A percentile compares a stretch with the other conserved stretches of the same genome.
These are phyloP conservation scores for Allantophomopsis cytisporea DNA, from an alignment of 2,329 filamentous ascomycete species.

Conservation along the genomic window DNA sequence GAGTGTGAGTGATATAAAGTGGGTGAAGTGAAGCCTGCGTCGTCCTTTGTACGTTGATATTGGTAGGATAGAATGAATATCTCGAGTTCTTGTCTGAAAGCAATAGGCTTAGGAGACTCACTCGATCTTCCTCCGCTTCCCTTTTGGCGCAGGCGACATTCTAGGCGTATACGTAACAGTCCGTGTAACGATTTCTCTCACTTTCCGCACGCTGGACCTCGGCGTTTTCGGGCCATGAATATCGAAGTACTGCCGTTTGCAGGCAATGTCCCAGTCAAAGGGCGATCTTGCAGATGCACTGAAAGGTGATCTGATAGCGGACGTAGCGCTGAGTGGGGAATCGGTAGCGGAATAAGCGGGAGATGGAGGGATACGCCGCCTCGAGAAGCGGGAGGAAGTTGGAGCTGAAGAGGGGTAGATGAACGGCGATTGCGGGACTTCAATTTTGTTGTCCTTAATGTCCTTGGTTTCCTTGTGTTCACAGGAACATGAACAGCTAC, in stretches of 20 bases:
- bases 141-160: constrained; percentile 81
- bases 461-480: constrained; percentile 33
- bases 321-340: constrained; percentile 42
- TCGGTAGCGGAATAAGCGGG: constrained; percentile 53
- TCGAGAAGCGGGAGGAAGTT: constrained; percentile 39
- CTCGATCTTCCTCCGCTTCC: constrained; percentile 69
- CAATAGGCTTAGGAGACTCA: background rate
- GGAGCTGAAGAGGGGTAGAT: constrained; percentile 45
- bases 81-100: background rate
- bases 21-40: too few relatives aligned
- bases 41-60: too few relatives aligned
- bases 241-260: constrained; percentile 51
- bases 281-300: constrained; percentile 56
- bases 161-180: constrained; percentile 83
- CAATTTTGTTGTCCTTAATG: constrained; percentile 36
- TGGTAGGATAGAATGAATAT: background rate
- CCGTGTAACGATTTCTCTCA: constrained; percentile 84
- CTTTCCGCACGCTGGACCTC: constrained; percentile 51
- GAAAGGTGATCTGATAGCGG: constrained; percentile 53
- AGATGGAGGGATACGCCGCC: constrained; percentile 66
- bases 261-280: constrained; percentile 65
- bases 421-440: constrained; percentile 44
- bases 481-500: constrained; percentile 42
- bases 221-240: constrained; percentile 38
- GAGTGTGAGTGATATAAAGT: too few relatives aligned